phyloP scores from a whole-genome alignment of 345 rosid species.

The Citrus glauca region DNA sequence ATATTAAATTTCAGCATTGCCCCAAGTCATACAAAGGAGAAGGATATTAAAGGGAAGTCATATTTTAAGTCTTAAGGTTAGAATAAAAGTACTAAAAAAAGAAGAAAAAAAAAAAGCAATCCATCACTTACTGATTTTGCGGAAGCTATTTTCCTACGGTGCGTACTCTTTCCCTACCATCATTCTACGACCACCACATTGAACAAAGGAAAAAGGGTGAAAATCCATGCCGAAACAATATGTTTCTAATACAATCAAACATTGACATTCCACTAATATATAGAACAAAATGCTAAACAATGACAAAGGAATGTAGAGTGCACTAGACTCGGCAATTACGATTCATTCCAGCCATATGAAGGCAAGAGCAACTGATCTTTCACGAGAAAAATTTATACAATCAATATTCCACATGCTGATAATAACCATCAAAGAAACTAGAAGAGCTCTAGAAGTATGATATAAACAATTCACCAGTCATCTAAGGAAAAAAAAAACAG shows the following conservation, averaged over 20 bases:
- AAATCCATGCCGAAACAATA: neutral
- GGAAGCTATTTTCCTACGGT: neutral
- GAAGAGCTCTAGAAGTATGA: neutral
- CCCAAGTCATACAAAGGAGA: neutral
- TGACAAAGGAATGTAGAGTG: neutral
- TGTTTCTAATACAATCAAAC: neutral
- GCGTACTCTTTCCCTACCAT: neutral
- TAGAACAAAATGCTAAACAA: neutral
- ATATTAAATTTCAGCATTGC: neutral
- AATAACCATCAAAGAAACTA: slow-evolving; percentile 13
- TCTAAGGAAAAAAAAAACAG: neutral
- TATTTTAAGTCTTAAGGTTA: neutral
- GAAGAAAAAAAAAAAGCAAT: neutral
- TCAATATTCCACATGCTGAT: neutral
- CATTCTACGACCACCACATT: neutral
- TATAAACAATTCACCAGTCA: slow-evolving; percentile 28
- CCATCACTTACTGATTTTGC: neutral
- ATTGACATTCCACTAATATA: neutral
- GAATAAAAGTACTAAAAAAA: neutral
- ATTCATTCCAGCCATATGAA: neutral
- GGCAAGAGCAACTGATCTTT: neutral
- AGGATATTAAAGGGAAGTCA: neutral
- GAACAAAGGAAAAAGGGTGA: neutral
- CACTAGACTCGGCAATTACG: neutral
- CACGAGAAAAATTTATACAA: neutral